Base-by-base conservation (phyloP, 2,329 filamentous ascomycete species). In the Trichoderma citrinoviride region DNA sequence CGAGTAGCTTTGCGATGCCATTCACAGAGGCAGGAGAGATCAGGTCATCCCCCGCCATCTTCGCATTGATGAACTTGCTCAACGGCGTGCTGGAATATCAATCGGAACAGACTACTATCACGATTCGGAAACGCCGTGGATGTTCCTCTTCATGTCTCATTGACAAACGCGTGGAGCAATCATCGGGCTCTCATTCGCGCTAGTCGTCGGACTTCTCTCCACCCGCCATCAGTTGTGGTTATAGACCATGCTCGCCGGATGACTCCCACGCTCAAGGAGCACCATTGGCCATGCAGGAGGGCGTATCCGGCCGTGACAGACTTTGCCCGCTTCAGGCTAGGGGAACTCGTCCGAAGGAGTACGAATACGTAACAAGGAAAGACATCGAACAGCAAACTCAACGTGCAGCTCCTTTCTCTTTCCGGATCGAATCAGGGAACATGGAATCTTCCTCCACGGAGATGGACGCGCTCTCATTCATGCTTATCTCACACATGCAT, bases 201-300 rank as follows among this genome's bases (percentile, higher is more conserved):
- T 50, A 41, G 56, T 10, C 17, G n/a, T 50, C 15, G 44, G 49
- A 56, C 56, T n/a, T n/a, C n/a, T 40, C 27, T 49, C 19, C 43
- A 47, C 29, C 46, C 50, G 6, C 58, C 57, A 23, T 61, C 19
- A 12, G 40, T 61, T 37, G 33, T 23, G 50, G 52, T 43, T 17
- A 23, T 29, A 14, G 27, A 56, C 17, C 54, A 14, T 21, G 37
- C 19, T 61, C 58, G 46, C 58, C 58, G 58, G 58, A 61, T 61
- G 58, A 61, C 58, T 61, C 46, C 29, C 37, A 37, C 56, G 17
- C 21, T 7, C 8, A 19, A 19, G 57, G 21, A 49, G 46, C 17
- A 27, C 27, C 3, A 27, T 7, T 29, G n/a, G 17, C 25, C 10
- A 33, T 33, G 27, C 27, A 43, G 5, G 40, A n/a, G 23, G 53